Conservation (phyloP, 805 yeast genomes). For the Schwanniomyces vanrijiae region DNA sequence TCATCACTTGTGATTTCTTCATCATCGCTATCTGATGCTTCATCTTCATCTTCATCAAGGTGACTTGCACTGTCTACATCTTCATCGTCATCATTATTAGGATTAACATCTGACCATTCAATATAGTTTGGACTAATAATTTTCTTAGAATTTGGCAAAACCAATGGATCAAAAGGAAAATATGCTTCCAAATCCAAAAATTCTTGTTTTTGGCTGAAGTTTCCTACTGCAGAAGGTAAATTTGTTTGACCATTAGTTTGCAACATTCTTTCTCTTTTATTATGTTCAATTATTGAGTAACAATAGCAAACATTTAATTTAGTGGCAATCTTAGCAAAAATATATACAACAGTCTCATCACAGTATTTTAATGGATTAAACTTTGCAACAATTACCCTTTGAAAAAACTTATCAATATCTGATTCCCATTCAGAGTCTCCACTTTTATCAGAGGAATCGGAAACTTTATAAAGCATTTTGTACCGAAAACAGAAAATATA, state of each 20-base stretch:
- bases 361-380: conserved; percentile 94
- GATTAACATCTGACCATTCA: conserved; percentile 67
- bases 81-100: conserved; percentile 60
- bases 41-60: conserved; percentile 22
- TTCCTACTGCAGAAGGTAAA: conserved; percentile 32
- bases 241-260: conserved; percentile 34
- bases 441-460: neutral
- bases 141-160: conserved; percentile 60
- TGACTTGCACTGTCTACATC: conserved; percentile 39
- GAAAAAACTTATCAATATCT: conserved; percentile 81
- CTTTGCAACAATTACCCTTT: conserved; percentile 77
- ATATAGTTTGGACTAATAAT: conserved; percentile 55
- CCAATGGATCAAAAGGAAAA: conserved; percentile 93
- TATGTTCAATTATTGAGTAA: conserved; percentile 88
- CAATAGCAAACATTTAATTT: conserved; percentile 89
- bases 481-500: conserved; percentile 92
- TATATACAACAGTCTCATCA: conserved; percentile 88
- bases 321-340: conserved; percentile 91
- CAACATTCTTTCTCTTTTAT: conserved; percentile 67
- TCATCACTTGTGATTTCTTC: conserved; percentile 23
- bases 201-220: conserved; percentile 68
- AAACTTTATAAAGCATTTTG: conserved; percentile 47
- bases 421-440: conserved; percentile 65
- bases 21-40: conserved; percentile 19
- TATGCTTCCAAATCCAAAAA: conserved; percentile 89